Evolutionary conservation across 352 stramenopile genomes (phyloP).

Genomic region (Pythium dissotocum): DNA sequence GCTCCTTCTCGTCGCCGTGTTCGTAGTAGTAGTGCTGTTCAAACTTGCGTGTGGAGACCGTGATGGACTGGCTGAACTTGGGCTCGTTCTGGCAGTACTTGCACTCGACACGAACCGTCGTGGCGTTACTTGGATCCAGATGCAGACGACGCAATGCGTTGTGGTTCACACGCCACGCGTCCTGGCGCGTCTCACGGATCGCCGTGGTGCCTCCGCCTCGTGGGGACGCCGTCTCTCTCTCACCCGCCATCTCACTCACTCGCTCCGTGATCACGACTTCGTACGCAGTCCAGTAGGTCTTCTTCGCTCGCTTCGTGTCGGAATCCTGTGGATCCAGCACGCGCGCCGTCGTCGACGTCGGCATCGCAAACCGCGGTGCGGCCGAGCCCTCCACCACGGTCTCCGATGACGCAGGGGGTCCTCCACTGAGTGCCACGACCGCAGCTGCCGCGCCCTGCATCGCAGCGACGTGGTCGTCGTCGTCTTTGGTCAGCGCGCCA

Average conservation of each 20-base stretch:
- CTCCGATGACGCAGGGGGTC: not conserved
- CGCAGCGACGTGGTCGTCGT: constrained; percentile 21
- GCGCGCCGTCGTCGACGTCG: not conserved
- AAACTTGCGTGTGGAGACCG: constrained; percentile 32
- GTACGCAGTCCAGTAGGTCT: constrained; percentile 33
- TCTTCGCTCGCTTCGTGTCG: constrained; percentile 34
- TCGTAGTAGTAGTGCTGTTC: constrained; percentile 29
- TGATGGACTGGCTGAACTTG: constrained; percentile 35
- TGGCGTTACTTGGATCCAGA: constrained; percentile 17
- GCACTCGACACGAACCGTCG: constrained; percentile 31
- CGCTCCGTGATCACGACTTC: constrained; percentile 30
- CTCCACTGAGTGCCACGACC: constrained; percentile 28
- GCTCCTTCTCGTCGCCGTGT: constrained; percentile 22
- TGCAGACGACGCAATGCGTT: constrained; percentile 29
- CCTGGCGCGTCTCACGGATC: constrained; percentile 26
- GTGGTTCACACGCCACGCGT: constrained; percentile 33
- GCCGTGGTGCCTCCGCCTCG: not conserved
- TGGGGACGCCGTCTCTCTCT: constrained; percentile 1
- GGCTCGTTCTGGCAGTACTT: constrained; percentile 19
- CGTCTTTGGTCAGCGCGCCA: constrained; percentile 15
- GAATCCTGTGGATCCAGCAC: constrained; percentile 26
- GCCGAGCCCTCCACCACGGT: not conserved
- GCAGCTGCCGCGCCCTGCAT: constrained; percentile 25
- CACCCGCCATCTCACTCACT: not conserved
- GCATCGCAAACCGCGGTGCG: not conserved